Conservation (phyloP, 768 basidiomycete species). For the Tulasnella sp. region DNA sequence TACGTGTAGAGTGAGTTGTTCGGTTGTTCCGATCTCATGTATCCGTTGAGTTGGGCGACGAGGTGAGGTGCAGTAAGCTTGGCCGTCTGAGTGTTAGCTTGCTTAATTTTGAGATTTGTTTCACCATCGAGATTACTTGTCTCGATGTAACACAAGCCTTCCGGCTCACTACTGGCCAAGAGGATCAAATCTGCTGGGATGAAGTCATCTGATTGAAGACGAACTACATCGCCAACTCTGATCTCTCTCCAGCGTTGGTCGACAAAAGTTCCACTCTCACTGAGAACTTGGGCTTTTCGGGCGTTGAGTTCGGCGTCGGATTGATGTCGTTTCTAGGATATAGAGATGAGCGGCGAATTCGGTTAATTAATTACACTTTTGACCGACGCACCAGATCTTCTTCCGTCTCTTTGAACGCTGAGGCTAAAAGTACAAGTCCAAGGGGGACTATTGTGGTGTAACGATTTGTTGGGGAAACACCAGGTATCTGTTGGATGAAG, state of each 20-base stretch:
- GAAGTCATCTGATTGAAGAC: constrained; percentile 82
- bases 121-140: constrained; percentile 97
- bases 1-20: constrained; percentile 97
- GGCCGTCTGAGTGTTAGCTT: constrained; percentile 73
- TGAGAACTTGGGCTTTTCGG: constrained; percentile 62
- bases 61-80: constrained; percentile 63
- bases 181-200: constrained; percentile 92
- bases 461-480: constrained; percentile 87
- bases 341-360: neutral
- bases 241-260: constrained; percentile 81
- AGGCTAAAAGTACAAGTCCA: constrained; percentile 74
- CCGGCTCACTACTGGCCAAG: constrained; percentile 83
- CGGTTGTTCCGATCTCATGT: constrained; percentile 87
- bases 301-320: constrained; percentile 88
- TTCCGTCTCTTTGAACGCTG: constrained; percentile 89
- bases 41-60: constrained; percentile 61
- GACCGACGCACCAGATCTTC: constrained; percentile 68
- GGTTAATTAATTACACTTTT: neutral
- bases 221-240: constrained; percentile 80
- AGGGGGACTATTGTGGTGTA: constrained; percentile 94
- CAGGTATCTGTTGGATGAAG: constrained; percentile 93
- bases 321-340: constrained; percentile 71
- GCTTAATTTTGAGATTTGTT: constrained; percentile 98
- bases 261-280: constrained; percentile 45
- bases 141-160: constrained; percentile 95